These are phyloP conservation scores for Metschnikowia sp. DNA, from an alignment of 805 yeast genomes.

Conservation along the genomic window DNA sequence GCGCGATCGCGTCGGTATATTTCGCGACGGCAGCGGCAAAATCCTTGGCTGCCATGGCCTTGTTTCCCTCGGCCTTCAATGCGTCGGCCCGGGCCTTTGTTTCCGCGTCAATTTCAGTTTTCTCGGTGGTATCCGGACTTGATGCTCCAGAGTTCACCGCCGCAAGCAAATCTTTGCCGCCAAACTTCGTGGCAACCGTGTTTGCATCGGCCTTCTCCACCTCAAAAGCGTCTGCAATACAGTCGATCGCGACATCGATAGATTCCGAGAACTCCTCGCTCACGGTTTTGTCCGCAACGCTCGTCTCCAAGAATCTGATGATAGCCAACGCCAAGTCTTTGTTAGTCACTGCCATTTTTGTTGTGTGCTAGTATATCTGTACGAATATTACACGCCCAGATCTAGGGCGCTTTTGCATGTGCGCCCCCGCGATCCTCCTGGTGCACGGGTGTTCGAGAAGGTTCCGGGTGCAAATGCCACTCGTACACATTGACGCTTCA, in stretches of 20 bases:
- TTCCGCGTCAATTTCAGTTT: conserved; percentile 46
- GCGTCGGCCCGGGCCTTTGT: conserved; percentile 73
- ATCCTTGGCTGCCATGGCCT: conserved; percentile 75
- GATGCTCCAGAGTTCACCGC: conserved; percentile 32
- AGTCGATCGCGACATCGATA: conserved; percentile 88
- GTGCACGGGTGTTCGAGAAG: conserved; percentile 21
- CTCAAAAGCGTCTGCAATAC: conserved; percentile 82
- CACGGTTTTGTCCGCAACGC: conserved; percentile 60
- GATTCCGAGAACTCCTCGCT: conserved; percentile 82
- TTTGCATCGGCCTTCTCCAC: conserved; percentile 48
- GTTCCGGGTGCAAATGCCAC: conserved; percentile 7
- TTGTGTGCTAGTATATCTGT: not conserved
- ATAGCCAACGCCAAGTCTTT: conserved; percentile 71
- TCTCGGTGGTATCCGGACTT: conserved; percentile 24
- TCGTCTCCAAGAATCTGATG: conserved; percentile 61
- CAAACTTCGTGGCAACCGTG: conserved; percentile 35
- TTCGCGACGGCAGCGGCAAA: conserved; percentile 68
- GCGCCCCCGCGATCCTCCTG: not conserved
- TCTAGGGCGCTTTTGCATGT: too few relatives aligned
- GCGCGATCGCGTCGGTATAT: conserved; percentile 76
- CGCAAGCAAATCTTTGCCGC: conserved; percentile 46
- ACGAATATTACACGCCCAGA: too few relatives aligned
- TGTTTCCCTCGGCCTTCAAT: conserved; percentile 83
- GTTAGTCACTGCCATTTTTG: conserved; percentile 45
- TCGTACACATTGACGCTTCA: not conserved